Percentiles rank a stretch among this genome's conserved stretches.
Evolutionary conservation across 768 basidiomycete genomes (phyloP).

Genomic region (Tylopilus vinaceipallidus): DNA sequence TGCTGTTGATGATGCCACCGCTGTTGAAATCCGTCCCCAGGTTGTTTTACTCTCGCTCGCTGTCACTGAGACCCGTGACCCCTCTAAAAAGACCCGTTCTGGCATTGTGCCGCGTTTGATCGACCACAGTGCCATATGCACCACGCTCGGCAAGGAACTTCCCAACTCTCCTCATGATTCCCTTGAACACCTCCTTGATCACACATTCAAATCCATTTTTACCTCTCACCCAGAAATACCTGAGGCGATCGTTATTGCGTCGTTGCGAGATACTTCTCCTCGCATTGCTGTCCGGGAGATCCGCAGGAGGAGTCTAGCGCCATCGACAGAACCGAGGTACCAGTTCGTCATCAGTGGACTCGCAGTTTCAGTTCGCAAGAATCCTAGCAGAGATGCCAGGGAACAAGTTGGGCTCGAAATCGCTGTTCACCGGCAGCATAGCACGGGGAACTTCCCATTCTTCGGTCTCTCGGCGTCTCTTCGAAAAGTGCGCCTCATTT

Average conservation of each 20-base stretch:
- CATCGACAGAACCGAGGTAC: conserved; percentile 17
- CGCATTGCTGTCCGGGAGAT: conserved; percentile 43
- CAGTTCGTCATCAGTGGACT: conserved; percentile 38
- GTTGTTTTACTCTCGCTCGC: conserved; percentile 52
- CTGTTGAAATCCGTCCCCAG: conserved; percentile 40
- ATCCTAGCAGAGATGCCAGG: conserved; percentile 61
- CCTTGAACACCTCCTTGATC: conserved; percentile 46
- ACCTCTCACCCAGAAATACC: conserved; percentile 31
- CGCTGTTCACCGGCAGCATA: conserved; percentile 24
- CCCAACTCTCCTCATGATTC: conserved; percentile 33
- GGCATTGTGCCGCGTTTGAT: conserved; percentile 58
- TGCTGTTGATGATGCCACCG: conserved; percentile 32
- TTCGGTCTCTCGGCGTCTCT: conserved; percentile 34
- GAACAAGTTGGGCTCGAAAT: conserved; percentile 54
- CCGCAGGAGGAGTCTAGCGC: conserved; percentile 20
- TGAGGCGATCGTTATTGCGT: conserved; percentile 43
- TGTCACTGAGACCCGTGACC: too few relatives aligned
- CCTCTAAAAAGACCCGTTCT: too few relatives aligned
- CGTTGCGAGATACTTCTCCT: conserved; percentile 47
- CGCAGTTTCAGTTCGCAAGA: conserved; percentile 59
- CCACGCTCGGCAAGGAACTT: conserved; percentile 36
- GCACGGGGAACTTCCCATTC: conserved; percentile 12
- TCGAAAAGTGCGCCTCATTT: neutral
- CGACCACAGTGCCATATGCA: conserved; percentile 52
- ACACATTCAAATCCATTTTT: conserved; percentile 41